Evolutionary conservation across 139 green algal species (phyloP).

Genomic region (Chlamydomonas asymmetrica): DNA sequence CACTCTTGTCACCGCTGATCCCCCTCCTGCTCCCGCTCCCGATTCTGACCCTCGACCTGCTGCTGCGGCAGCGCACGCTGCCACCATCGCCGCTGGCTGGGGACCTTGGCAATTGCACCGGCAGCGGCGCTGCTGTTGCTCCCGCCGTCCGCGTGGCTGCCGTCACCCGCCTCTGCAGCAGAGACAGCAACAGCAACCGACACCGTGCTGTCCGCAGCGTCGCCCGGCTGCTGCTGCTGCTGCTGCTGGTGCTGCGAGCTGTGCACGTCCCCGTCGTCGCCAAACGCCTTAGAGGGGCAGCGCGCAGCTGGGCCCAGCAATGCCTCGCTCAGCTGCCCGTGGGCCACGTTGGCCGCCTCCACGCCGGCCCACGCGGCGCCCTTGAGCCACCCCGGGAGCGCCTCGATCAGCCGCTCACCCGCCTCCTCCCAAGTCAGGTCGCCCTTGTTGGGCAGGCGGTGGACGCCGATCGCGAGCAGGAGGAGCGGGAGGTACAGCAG

Average conservation of each 20-base stretch:
- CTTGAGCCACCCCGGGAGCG: background rate
- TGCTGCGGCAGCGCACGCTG: too few relatives aligned
- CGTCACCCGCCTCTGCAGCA: too few relatives aligned
- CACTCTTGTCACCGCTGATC: too few relatives aligned
- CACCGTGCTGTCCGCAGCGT: too few relatives aligned
- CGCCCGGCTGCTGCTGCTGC: background rate
- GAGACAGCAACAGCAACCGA: too few relatives aligned
- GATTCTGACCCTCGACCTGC: too few relatives aligned
- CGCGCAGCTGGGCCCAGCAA: slow-evolving; percentile 2
- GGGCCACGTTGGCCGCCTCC: slow-evolving; percentile 6
- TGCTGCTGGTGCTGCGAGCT: background rate
- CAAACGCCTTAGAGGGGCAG: slow-evolving; percentile 27
- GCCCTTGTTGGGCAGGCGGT: slow-evolving; percentile 71
- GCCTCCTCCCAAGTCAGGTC: slow-evolving; percentile 2
- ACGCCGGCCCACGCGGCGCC: background rate
- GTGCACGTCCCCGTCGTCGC: slow-evolving; percentile 21
- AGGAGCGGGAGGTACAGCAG: slow-evolving; percentile 92
- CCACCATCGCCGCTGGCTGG: too few relatives aligned
- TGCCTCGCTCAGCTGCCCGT: background rate
- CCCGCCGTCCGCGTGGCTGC: too few relatives aligned
- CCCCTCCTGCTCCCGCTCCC: too few relatives aligned
- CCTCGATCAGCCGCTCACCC: background rate
- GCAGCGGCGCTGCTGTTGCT: too few relatives aligned
- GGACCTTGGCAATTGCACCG: too few relatives aligned
- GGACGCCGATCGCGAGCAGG: slow-evolving; percentile 80